These are phyloP conservation scores for Penicillium verrucosum DNA, from an alignment of 2,329 filamentous ascomycete genomes.

Conservation along the genomic window DNA sequence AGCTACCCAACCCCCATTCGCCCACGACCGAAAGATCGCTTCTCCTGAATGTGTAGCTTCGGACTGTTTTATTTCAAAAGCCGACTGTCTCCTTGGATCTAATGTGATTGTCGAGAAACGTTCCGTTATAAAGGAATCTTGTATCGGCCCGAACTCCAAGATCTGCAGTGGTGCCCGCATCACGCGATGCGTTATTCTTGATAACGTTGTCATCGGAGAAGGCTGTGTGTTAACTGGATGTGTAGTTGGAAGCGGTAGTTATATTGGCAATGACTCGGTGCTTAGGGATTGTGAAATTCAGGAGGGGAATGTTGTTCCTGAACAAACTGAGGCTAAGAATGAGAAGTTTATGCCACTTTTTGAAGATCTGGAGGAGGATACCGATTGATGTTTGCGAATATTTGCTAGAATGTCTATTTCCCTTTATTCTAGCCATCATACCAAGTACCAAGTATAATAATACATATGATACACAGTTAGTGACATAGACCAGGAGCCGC, in stretches of 20 bases:
- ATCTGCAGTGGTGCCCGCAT: background rate
- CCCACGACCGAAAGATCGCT: background rate
- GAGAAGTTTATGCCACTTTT: conserved; percentile 1
- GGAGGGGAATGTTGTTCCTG: background rate
- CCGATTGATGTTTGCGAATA: background rate
- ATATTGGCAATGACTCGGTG: background rate
- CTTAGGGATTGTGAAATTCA: background rate
- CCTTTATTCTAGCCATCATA: background rate
- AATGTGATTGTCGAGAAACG: background rate
- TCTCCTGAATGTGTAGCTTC: background rate
- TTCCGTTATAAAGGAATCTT: background rate
- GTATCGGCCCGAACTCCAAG: background rate
- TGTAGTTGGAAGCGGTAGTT: background rate
- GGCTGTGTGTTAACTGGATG: background rate
- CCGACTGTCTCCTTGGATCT: background rate
- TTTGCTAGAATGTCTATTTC: background rate
- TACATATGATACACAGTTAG: too few relatives aligned
- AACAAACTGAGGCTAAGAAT: background rate
- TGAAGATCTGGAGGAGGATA: background rate
- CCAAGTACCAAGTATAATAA: background rate
- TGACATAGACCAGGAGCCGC: too few relatives aligned
- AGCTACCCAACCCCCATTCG: background rate
- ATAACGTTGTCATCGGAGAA: background rate
- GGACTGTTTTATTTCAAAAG: background rate
- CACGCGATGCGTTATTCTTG: background rate